Percentiles rank a stretch among this genome's conserved stretches.
Evolutionary conservation across 2,329 filamentous ascomycete species (phyloP).

Genomic region (Penicillium sp.): DNA sequence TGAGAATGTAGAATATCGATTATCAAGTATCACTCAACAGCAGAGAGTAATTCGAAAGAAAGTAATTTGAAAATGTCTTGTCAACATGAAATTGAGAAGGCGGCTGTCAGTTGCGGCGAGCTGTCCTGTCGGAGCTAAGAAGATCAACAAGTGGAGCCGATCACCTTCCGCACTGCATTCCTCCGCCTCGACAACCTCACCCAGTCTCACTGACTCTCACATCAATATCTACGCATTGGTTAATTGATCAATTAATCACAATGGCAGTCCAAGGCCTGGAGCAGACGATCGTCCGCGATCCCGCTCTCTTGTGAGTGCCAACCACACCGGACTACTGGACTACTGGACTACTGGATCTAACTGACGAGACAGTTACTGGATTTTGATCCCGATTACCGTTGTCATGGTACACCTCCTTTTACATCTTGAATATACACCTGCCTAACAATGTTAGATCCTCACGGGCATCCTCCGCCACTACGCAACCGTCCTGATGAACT

Average conservation of each 20-base stretch:
- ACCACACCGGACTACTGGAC: constrained; percentile 2
- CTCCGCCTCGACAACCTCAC: background rate
- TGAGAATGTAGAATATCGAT: background rate
- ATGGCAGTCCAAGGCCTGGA: constrained; percentile 79
- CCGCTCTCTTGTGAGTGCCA: constrained; percentile 80
- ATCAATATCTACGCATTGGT: constrained; percentile 6
- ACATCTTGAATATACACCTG: constrained; percentile 8
- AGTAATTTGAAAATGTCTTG: background rate
- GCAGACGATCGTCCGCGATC: constrained; percentile 97
- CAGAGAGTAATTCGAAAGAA: background rate
- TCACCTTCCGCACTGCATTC: background rate
- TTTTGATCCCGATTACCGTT: constrained; percentile 91
- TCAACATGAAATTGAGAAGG: no score
- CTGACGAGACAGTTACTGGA: constrained; percentile 71
- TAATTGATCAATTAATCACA: constrained; percentile 15
- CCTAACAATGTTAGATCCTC: constrained; percentile 57
- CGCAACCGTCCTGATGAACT: constrained; percentile 83
- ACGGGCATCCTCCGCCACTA: constrained; percentile 97
- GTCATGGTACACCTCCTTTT: constrained; percentile 67
- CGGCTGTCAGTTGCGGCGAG: constrained; percentile 9
- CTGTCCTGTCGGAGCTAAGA: constrained; percentile 9
- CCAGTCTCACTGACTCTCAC: constrained; percentile 12
- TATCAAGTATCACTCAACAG: no score
- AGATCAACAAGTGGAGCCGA: constrained; percentile 1
- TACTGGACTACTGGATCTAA: no score